phyloP scores from a whole-genome alignment of 2,329 filamentous ascomycete species.

The Diaporthe caulivora region DNA sequence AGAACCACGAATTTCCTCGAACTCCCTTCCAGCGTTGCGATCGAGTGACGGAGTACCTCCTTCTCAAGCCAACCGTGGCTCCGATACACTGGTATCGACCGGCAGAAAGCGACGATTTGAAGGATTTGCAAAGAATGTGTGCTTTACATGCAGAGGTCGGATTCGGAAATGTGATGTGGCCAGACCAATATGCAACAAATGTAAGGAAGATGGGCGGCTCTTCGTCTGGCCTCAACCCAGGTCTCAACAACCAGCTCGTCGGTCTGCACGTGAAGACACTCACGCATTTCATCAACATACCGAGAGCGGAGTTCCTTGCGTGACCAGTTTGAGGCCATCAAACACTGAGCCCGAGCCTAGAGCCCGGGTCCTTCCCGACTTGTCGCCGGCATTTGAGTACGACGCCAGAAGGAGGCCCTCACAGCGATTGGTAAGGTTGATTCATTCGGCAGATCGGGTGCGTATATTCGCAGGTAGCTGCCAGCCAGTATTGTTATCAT shows the following conservation, averaged over 20 bases:
- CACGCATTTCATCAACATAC: not conserved
- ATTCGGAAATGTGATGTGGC: not conserved
- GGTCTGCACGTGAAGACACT: not conserved
- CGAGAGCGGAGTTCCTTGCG: not conserved
- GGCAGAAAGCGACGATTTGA: not conserved
- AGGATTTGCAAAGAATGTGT: not conserved
- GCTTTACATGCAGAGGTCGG: not conserved
- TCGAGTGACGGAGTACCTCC: not conserved
- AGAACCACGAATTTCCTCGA: not conserved
- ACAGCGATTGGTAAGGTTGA: constrained; percentile 15
- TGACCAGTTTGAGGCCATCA: not conserved
- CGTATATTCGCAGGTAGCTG: not conserved
- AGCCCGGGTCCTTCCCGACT: not conserved
- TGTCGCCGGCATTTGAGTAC: not conserved
- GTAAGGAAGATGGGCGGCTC: not conserved
- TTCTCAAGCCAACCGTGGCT: not conserved
- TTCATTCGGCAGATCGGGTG: not conserved
- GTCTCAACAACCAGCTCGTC: not conserved
- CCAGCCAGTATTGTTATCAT: too few relatives aligned
- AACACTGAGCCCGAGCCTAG: not conserved
- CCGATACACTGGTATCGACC: not conserved
- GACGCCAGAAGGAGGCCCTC: not conserved
- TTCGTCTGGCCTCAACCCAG: not conserved
- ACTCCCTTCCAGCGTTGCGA: not conserved
- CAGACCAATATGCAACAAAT: not conserved